These are phyloP conservation scores for grape (Vitis vinifera) DNA, from an alignment of 164 flowering plant genomes.

Conservation along the genomic window DNA sequence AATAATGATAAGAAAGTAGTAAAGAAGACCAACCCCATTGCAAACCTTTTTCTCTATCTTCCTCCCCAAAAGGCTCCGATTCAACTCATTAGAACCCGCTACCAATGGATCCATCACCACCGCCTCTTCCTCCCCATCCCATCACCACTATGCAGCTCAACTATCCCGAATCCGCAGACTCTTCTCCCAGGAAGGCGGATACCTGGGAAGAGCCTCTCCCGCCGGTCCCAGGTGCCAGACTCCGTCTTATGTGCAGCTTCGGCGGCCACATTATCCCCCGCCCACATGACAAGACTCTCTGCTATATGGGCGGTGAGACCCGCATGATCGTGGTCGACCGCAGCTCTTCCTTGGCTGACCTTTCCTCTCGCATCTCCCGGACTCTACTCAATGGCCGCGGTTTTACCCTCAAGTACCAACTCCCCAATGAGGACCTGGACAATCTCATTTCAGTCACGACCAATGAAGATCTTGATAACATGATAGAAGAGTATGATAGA, in stretches of 20 bases:
- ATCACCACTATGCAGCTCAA: slow-evolving; percentile 11
- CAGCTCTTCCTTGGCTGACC: slow-evolving; percentile 36
- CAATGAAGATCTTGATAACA: slow-evolving; percentile 58
- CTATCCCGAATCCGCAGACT: slow-evolving; percentile 24
- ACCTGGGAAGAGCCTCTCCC: slow-evolving; percentile 35
- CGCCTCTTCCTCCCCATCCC: slow-evolving; percentile 23
- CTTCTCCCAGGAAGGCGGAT: slow-evolving; percentile 28
- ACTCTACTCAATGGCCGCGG: slow-evolving; percentile 49
- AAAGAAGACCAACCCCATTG: no score
- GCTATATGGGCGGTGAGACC: slow-evolving; percentile 64
- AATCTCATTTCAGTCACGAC: slow-evolving; percentile 48
- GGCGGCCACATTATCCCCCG: slow-evolving; percentile 68
- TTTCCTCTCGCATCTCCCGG: slow-evolving; percentile 44
- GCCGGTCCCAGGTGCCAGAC: slow-evolving; percentile 35
- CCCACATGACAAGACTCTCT: slow-evolving; percentile 60
- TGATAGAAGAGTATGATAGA: slow-evolving; percentile 61
- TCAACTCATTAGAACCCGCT: neutral
- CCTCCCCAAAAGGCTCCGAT: neutral
- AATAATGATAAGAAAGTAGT: no score
- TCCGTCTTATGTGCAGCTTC: slow-evolving; percentile 66
- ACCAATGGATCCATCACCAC: slow-evolving; percentile 32
- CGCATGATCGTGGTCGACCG: slow-evolving; percentile 59
- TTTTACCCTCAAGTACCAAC: slow-evolving; percentile 68
- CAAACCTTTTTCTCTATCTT: neutral
- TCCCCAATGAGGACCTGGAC: slow-evolving; percentile 65